Base-by-base conservation (phyloP, 1,284 basidiomycete species). In the Cryptococcus floricola region DNA sequence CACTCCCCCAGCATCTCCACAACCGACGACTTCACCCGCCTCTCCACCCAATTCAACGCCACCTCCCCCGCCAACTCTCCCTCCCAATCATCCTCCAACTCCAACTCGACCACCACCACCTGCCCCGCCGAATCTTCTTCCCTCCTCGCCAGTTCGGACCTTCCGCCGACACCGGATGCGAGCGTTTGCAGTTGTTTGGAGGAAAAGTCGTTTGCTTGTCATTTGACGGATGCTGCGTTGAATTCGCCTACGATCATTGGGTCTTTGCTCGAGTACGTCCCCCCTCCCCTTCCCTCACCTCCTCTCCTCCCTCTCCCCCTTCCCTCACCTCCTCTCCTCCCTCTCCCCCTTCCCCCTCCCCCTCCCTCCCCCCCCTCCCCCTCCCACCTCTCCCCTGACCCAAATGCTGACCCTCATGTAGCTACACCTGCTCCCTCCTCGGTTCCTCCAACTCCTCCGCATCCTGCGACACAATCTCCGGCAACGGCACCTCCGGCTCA, bases 131-230 rank as follows among this genome's bases (percentile, higher is more conserved):
- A 82, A 57, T 85, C 82, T 63, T 71, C 78, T 37, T 81, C 78
- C 4, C 84, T 87, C 71, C 77, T 84, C 53, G 89, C 87, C 16
- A 86, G 85, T 18, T 81, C 81, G 1, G 83, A 79, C 12, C 79
- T 95, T 18, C 92, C 92, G 10, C 85, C 88, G 0, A 96, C 92
- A 1, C 92, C 92, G 1, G 86, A 89, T 70, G 80, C 84, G 54
- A 76, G 80, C 19, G 86, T 87, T n/a, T 96, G 92, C 77, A 75
- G 81, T 53, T 96, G 92, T 74, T 67, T 94, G 62, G 80, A 84
- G 70, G 77, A 77, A 51, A 82, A 80, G 39, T 72, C 78, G 2
- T 80, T 91, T 54, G 82, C 83, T 63, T 96, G 92, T 72, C 80
- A 80, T 58, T 89, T 90, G 67, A 85, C 79, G 9, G 83, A 85